A percentile compares a stretch with the other conserved stretches of the same genome.
phyloP scores from a whole-genome alignment of 73 alveolate species.

The Stentor roeselii region DNA sequence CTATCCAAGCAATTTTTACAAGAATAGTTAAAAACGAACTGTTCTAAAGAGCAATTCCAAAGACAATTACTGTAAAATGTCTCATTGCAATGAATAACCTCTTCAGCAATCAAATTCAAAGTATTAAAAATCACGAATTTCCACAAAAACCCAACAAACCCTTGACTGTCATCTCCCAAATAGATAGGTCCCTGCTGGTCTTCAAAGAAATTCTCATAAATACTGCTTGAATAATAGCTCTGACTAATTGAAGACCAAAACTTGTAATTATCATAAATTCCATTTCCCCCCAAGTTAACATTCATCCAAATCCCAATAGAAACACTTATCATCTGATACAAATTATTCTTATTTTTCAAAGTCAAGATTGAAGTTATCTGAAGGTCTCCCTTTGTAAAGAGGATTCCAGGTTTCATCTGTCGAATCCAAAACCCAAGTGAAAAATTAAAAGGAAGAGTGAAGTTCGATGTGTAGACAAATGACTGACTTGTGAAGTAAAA shows the following conservation, averaged over 20 bases:
- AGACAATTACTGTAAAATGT: background rate
- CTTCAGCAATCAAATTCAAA: no score
- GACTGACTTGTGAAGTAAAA: background rate
- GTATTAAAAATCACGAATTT: no score
- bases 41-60: background rate
- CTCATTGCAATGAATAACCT: background rate
- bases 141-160: background rate
- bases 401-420: conserved; percentile 11
- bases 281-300: no score
- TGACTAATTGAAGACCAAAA: no score
- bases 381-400: background rate
- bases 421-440: background rate
- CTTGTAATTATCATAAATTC: no score
- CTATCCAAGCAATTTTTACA: background rate
- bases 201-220: no score
- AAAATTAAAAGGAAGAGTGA: background rate
- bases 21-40: no score
- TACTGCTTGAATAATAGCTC: background rate
- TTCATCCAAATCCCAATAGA: no score
- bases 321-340: no score
- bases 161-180: background rate
- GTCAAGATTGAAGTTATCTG: no score
- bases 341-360: no score
- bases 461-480: background rate
- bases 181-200: background rate